Evolutionary conservation across 106 monocot genomes (phyloP).

Genomic region (Phalaenopsis aphrodite): DNA sequence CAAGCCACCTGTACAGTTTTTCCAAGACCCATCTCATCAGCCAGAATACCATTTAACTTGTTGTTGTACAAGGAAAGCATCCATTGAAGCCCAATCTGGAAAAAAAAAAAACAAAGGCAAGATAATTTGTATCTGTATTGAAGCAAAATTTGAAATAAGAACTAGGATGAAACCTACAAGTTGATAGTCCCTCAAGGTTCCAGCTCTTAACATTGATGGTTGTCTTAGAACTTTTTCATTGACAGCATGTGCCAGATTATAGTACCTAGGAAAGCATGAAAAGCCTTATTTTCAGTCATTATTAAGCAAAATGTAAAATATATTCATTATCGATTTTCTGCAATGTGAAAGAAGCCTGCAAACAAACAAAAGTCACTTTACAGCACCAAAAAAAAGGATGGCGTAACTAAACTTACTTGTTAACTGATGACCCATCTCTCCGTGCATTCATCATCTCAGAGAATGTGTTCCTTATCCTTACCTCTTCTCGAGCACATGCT

Average conservation of each 20-base stretch:
- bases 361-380: neutral
- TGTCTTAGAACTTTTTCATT: conserved; percentile 78
- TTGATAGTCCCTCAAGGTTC: conserved; percentile 95
- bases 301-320: neutral
- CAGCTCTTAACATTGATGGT: conserved; percentile 83
- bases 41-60: conserved; percentile 97
- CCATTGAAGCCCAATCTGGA: conserved; percentile 95
- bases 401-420: conserved; percentile 45
- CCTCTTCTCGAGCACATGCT: conserved; percentile 89
- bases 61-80: conserved; percentile 99
- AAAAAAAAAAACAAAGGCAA: conserved; percentile 4
- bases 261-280: conserved; percentile 49
- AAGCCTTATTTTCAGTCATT: neutral
- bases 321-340: neutral
- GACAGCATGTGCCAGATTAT: conserved; percentile 95
- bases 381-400: neutral
- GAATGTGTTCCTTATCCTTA: conserved; percentile 82
- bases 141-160: neutral
- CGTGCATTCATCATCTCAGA: conserved; percentile 99
- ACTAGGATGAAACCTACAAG: conserved; percentile 45
- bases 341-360: neutral
- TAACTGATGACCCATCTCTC: conserved; percentile 63
- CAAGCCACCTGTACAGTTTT: conserved; percentile 88
- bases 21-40: conserved; percentile 99
- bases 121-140: neutral